Evolutionary conservation across 2,329 filamentous ascomycete genomes (phyloP).

Genomic region (Xylariaceae sp.): DNA sequence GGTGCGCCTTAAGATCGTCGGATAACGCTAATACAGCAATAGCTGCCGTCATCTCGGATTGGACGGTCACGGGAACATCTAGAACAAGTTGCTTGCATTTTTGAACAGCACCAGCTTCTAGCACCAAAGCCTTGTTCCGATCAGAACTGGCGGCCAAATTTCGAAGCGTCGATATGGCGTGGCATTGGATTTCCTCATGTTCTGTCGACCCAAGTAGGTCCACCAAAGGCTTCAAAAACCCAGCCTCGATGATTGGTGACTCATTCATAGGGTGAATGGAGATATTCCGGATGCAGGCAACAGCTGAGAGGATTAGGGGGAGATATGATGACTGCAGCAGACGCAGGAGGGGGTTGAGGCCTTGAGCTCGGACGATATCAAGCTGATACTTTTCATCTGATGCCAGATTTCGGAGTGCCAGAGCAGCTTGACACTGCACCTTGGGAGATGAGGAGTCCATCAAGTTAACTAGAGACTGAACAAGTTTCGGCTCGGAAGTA

Average conservation of each 20-base stretch:
- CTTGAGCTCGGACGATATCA: conserved; percentile 90
- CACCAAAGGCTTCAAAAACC: conserved; percentile 91
- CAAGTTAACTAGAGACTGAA: conserved; percentile 91
- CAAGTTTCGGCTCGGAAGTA: conserved; percentile 86
- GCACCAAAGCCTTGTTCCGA: conserved; percentile 95
- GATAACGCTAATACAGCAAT: conserved; percentile 95
- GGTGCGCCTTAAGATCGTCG: conserved; percentile 91
- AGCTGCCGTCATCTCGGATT: conserved; percentile 99
- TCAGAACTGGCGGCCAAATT: conserved; percentile 97
- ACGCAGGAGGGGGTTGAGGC: conserved; percentile 82
- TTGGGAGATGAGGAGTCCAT: conserved; percentile 98
- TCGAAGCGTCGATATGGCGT: conserved; percentile 94
- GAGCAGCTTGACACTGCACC: conserved; percentile 95
- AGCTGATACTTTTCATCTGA: conserved; percentile 99
- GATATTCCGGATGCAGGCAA: conserved; percentile 98
- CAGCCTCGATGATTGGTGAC: conserved; percentile 97
- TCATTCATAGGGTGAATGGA: conserved; percentile 98
- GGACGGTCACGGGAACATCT: conserved; percentile 90
- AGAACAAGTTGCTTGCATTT: conserved; percentile 98
- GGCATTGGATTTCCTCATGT: conserved; percentile 98
- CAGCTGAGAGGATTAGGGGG: conserved; percentile 92
- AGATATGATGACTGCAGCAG: conserved; percentile 95
- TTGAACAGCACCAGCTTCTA: conserved; percentile 95
- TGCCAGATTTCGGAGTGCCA: conserved; percentile 91
- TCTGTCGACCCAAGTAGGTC: conserved; percentile 94